phyloP scores from a whole-genome alignment of 257 asterid genomes.

The Solanum piurae region DNA sequence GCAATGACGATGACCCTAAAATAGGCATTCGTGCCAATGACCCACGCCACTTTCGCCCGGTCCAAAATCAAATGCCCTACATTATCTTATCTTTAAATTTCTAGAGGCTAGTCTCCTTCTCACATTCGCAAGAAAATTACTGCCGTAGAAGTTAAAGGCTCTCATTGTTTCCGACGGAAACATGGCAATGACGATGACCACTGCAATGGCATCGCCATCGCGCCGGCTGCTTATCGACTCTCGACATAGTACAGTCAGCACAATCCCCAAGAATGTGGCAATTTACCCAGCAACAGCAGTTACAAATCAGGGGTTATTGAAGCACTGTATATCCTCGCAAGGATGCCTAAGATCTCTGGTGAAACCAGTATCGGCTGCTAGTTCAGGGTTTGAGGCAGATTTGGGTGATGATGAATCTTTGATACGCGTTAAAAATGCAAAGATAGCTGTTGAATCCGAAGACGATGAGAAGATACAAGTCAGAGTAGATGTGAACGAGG shows the following conservation, averaged over 20 bases:
- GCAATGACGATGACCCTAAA: neutral
- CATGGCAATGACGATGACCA: neutral
- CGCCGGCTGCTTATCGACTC: neutral
- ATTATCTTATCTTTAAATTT: neutral
- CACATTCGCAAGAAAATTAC: neutral
- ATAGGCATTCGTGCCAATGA: neutral
- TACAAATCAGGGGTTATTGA: neutral
- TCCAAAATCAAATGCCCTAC: neutral
- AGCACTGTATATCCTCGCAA: neutral
- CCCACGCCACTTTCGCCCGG: neutral
- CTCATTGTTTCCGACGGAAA: neutral
- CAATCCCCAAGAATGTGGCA: neutral
- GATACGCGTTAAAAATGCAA: slow-evolving; percentile 28
- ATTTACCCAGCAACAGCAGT: neutral
- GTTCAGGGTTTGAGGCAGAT: slow-evolving; percentile 36
- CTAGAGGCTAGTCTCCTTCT: neutral
- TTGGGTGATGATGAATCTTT: slow-evolving; percentile 22
- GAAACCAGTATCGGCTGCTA: neutral
- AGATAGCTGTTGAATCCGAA: slow-evolving; percentile 44
- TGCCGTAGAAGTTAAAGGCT: neutral
- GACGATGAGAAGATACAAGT: slow-evolving; percentile 60
- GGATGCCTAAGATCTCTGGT: neutral
- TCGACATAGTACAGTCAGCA: neutral
- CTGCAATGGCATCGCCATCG: neutral
- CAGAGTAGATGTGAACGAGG: slow-evolving; percentile 64